Evolutionary conservation across 1,284 basidiomycete genomes (phyloP), one percentile per base, ranked within the genome.

Genomic region (Takashimella tepidaria): DNA sequence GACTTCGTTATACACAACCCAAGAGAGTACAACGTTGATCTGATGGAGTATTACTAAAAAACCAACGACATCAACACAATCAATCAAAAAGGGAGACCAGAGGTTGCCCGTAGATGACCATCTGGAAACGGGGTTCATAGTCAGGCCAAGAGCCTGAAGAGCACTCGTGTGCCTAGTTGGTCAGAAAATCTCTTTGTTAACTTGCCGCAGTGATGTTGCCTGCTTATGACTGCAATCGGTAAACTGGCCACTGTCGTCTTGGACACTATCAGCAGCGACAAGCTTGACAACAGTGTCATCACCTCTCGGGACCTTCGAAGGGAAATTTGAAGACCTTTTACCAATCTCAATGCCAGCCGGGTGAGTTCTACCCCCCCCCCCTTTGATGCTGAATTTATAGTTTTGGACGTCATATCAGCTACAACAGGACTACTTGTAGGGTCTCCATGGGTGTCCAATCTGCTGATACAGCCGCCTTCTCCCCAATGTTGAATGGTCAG

Each of bases 201-300:
- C 41, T 24, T 42, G 16, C 43, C 44, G 50, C 24, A 49, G 37
- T 55, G 47, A 46, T 61, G 47, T 55, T 79, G 77, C 83, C 84
- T 61, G 80, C 81, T 19, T 85, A 84, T 84, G 82, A 84, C 56
- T 84, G 84, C 0, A n/a, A n/a, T n/a, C n/a, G n/a, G n/a, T 85
- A 85, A 67, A 74, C 79, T 10, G 79, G 79, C 16, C 83, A 84
- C 68, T 77, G 83, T 13, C 72, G 76, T 45, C 48, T 77, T 85
- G 16, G 75, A 82, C 54, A 79, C 82, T 55, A 71, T 86, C 24
- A 77, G 79, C 60, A 54, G 72, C 27, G 78, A 82, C 64, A 75
- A 78, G 48, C 84, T 85, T 54, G 76, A 77, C 70, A 84, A 85
- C 66, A 80, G 80, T 2, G 66, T 84, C 56, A 78, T 84, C n/a